Conservation (phyloP, 805 yeast species). For the Metschnikowia cerradonensis region DNA sequence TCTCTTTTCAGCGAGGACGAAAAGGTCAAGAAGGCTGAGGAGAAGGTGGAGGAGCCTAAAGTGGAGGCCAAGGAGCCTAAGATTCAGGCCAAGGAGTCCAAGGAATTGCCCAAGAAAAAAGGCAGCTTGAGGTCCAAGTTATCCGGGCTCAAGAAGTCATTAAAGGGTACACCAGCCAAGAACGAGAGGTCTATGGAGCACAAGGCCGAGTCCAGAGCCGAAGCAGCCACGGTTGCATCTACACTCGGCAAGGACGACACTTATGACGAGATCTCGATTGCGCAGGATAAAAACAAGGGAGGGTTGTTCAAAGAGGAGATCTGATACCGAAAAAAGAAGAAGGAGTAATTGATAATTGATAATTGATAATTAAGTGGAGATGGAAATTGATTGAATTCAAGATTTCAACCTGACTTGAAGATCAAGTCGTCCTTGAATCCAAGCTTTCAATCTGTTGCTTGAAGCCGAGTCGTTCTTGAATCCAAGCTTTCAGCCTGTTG, state of each 20-base stretch:
- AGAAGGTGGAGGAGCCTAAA: not conserved
- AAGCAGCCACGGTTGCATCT: slow-evolving; percentile 7
- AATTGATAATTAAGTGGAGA: not conserved
- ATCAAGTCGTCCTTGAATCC: no score
- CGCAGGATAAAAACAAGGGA: slow-evolving; percentile 26
- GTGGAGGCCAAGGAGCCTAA: not conserved
- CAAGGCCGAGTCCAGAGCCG: slow-evolving; percentile 11
- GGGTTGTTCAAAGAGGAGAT: slow-evolving; percentile 43
- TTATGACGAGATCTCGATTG: slow-evolving; percentile 31
- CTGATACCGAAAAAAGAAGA: slow-evolving; percentile 10
- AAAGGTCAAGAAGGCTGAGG: not conserved
- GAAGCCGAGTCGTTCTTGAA: not conserved
- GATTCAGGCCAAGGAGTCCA: not conserved
- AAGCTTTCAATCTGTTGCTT: no score
- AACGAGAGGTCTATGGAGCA: not conserved
- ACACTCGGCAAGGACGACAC: slow-evolving; percentile 8
- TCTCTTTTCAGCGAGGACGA: slow-evolving; percentile 35
- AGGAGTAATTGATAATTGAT: not conserved
- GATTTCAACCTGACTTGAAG: no score
- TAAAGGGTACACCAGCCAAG: slow-evolving; percentile 3
- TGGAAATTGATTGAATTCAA: not conserved
- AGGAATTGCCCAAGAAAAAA: slow-evolving; percentile 9
- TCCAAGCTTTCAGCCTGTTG: no score
- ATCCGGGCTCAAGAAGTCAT: slow-evolving; percentile 4
- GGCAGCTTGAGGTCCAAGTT: slow-evolving; percentile 17